These are phyloP conservation scores for Populus tremula DNA, from an alignment of 345 rosid genomes.

Conservation along the genomic window DNA sequence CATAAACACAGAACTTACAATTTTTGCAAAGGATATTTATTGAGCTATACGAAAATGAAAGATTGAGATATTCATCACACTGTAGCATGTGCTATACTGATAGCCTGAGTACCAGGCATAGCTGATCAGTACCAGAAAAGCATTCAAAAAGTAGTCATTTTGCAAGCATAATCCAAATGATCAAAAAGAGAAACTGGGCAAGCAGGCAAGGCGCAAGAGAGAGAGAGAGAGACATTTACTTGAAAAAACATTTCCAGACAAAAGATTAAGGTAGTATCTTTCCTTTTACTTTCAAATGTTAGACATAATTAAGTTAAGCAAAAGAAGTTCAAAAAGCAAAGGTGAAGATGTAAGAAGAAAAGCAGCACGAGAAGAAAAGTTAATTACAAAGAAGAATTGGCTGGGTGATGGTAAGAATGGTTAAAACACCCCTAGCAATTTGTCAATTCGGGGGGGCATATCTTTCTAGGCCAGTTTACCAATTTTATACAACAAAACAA, in stretches of 20 bases:
- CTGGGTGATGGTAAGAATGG: neutral
- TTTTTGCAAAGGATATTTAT: neutral
- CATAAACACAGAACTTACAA: constrained; percentile 12
- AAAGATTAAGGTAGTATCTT: neutral
- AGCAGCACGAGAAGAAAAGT: neutral
- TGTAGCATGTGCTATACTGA: neutral
- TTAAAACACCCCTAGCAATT: neutral
- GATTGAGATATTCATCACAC: neutral
- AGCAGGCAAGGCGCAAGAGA: neutral
- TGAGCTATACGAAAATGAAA: neutral
- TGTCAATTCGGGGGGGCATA: neutral
- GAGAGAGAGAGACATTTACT: neutral
- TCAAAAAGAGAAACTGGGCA: neutral
- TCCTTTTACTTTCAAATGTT: neutral
- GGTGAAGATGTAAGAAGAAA: neutral
- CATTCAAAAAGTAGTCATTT: neutral
- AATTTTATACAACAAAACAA: constrained; percentile 7
- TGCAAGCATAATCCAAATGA: neutral
- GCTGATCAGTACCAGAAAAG: neutral
- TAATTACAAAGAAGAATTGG: neutral
- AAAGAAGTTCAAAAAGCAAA: neutral
- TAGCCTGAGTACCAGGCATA: neutral
- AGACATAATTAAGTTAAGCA: neutral
- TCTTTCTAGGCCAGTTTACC: neutral
- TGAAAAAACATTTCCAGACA: neutral